phyloP scores from a whole-genome alignment of 352 stramenopile genomes.

The Phytophthora palmivora region DNA sequence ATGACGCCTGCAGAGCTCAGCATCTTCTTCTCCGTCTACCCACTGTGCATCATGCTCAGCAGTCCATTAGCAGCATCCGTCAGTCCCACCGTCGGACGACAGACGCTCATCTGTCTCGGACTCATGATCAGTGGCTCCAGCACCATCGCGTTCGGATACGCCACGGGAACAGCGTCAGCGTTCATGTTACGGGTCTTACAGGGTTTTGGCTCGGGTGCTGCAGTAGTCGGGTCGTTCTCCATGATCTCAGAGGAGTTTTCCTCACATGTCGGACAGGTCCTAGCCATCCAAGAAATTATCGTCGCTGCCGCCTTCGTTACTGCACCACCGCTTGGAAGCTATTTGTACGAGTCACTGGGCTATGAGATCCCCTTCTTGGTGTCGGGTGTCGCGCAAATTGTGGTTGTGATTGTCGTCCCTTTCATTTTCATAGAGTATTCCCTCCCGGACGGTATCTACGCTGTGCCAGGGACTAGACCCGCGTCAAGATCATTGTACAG shows the following conservation, averaged over 20 bases:
- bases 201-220: conserved; percentile 61
- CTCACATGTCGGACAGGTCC: conserved; percentile 52
- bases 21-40: conserved; percentile 79
- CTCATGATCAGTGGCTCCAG: conserved; percentile 67
- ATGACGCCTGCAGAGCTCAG: conserved; percentile 61
- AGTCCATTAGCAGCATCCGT: conserved; percentile 60
- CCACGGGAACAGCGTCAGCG: conserved; percentile 37
- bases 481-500: conserved; percentile 26
- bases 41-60: conserved; percentile 78
- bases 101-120: conserved; percentile 75
- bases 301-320: conserved; percentile 73
- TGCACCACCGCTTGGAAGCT: conserved; percentile 62
- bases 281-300: conserved; percentile 72
- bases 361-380: conserved; percentile 67
- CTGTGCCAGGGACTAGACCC: conserved; percentile 13
- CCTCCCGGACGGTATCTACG: conserved; percentile 67
- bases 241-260: conserved; percentile 78
- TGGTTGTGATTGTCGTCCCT: conserved; percentile 67
- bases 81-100: conserved; percentile 52
- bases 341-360: conserved; percentile 60
- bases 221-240: conserved; percentile 68
- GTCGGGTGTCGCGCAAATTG: conserved; percentile 64
- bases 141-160: conserved; percentile 76
- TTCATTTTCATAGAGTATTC: conserved; percentile 83
- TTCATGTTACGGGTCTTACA: conserved; percentile 67